Evolutionary conservation across 345 rosid species (phyloP), one percentile per base, ranked within the genome.

Genomic region (Lumnitzera littorea): DNA sequence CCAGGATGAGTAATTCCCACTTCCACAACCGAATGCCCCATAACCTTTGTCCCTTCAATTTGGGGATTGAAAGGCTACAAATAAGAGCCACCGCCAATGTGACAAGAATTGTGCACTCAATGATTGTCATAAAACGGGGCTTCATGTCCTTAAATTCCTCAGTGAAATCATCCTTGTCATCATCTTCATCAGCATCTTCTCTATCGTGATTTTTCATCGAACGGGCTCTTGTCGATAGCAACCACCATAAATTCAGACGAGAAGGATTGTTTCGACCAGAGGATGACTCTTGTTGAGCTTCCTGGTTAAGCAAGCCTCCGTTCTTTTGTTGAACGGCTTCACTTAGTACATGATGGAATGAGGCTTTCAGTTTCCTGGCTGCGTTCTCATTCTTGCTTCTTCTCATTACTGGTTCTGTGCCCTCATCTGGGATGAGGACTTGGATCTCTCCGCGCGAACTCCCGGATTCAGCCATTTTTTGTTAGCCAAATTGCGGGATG

Each of bases 21-120:
- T 67, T 67, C 70, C 70, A 66, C 23, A 58, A 24, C 41, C 58
- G 53, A 58, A 58, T 47, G 15, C 31, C 58, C 63, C 63, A 67
- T 20, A 60, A 25, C 8, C 23, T 53, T 47, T 15, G 48, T 60
- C 23, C 48, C 55, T 54, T 67, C 36, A 67, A 47, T 13, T 49
- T 46, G 17, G 59, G 12, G 1, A 67, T 31, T 15, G 14, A 13
- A 14, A 67, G 60, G 49, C 49, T 60, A 20, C 64, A 60, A 23
- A 61, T 43, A 47, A 67, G 48, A 27, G 60, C 65, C 5, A 43
- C 25, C 5, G 27, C 23, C 7, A 60, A 27, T 12, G 55, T 15
- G 4, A 27, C 58, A 0, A 67, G 70, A 48, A 60, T 24, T 48
- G 46, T 17, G 20, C 59, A 60, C 29, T 58, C 54, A 55, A 66